A percentile compares a stretch with the other conserved stretches of the same genome.
Evolutionary conservation across 371 early-diverging fungal species (phyloP).

Genomic region (Thermomucor indicae-seudaticae): DNA sequence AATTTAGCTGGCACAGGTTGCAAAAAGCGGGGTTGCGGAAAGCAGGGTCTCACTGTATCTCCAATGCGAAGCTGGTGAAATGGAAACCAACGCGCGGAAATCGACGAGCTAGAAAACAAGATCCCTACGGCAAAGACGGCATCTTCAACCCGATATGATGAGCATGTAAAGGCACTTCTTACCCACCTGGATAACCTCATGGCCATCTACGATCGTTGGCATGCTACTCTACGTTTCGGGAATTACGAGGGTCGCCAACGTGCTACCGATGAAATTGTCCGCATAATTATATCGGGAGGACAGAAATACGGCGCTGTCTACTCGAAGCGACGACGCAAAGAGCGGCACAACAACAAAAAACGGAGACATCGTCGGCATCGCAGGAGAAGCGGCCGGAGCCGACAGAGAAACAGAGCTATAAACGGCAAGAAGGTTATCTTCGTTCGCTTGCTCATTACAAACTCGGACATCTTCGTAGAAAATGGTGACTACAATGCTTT

Average conservation of each 20-base stretch:
- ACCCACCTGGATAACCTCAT: not conserved
- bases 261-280: conserved; percentile 2
- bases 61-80: not conserved
- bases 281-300: conserved; percentile 7
- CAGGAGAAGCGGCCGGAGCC: too few species aligned
- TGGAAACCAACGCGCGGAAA: not conserved
- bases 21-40: too few species aligned
- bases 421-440: not conserved
- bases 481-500: not conserved
- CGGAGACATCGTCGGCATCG: not conserved
- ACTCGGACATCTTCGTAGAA: not conserved
- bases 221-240: not conserved
- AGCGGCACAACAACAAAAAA: not conserved
- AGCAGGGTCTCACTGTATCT: too few species aligned
- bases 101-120: not conserved
- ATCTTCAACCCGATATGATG: not conserved
- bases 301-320: not conserved
- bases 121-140: not conserved
- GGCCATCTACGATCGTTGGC: not conserved
- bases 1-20: too few species aligned
- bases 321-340: not conserved
- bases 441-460: too few species aligned
- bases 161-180: not conserved
- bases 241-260: conserved; percentile 9
- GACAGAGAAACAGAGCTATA: not conserved